These are phyloP conservation scores for Pleurotus sapidus DNA, from an alignment of 768 basidiomycete genomes.

Conservation along the genomic window DNA sequence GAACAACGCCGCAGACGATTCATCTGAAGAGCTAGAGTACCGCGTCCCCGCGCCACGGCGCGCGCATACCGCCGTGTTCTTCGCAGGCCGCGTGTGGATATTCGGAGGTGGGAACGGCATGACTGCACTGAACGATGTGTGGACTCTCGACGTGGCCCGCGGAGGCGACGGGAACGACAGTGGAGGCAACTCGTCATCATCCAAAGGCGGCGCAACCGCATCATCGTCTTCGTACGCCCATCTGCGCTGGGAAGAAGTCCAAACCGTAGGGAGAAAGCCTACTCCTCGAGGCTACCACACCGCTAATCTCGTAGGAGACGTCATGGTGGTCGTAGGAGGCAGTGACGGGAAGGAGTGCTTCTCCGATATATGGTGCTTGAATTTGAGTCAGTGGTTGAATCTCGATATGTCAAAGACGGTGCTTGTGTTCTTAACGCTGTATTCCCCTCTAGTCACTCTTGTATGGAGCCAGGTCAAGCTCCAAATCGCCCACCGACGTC, in stretches of 20 bases:
- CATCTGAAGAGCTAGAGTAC: conserved; percentile 10
- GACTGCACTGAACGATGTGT: conserved; percentile 87
- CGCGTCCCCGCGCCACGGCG: conserved; percentile 64
- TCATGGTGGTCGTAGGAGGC: conserved; percentile 89
- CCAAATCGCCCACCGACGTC: conserved; percentile 37
- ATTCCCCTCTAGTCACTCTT: conserved; percentile 31
- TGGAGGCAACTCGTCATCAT: background rate
- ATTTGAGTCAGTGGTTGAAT: conserved; percentile 61
- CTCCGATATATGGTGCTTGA: conserved; percentile 82
- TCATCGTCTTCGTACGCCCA: conserved; percentile 13
- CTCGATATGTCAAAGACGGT: background rate
- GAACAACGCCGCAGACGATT: background rate
- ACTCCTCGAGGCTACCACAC: conserved; percentile 84
- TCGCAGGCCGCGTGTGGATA: conserved; percentile 71
- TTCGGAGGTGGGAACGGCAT: conserved; percentile 95
- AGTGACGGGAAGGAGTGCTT: conserved; percentile 90
- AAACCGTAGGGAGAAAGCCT: conserved; percentile 56
- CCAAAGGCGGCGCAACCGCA: background rate
- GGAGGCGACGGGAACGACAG: conserved; percentile 12
- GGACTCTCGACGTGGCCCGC: conserved; percentile 70
- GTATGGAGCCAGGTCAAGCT: conserved; percentile 45
- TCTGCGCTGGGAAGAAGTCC: conserved; percentile 58
- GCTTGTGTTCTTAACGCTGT: background rate
- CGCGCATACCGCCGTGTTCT: conserved; percentile 83
- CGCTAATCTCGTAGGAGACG: conserved; percentile 79